Percentiles rank a stretch among this genome's conserved stretches.
phyloP scores from a whole-genome alignment of 371 early-diverging fungal species.

The Haplosporangium sp. region DNA sequence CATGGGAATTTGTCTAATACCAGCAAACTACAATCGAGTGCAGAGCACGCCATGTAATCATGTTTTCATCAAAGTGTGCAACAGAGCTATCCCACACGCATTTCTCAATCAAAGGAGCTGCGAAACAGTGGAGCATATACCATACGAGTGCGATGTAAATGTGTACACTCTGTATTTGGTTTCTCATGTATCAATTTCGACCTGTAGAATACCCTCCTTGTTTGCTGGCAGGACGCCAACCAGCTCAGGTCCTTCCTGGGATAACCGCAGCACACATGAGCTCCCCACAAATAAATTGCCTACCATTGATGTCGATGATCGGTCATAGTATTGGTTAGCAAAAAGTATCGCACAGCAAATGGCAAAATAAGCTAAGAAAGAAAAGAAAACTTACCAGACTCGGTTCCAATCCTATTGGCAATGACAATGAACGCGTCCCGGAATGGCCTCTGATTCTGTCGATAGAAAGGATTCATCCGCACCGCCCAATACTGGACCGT shows the following conservation, averaged over 20 bases:
- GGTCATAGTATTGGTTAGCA: not conserved
- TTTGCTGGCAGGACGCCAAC: constrained; percentile 22
- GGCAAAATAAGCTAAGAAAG: not conserved
- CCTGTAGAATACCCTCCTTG: constrained; percentile 32
- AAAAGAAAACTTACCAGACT: constrained; percentile 59
- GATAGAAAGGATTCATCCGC: constrained; percentile 63
- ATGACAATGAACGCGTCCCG: constrained; percentile 59
- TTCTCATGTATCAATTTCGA: constrained; percentile 11
- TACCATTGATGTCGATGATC: constrained; percentile 1
- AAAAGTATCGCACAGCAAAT: not conserved
- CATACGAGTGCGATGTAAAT: not conserved
- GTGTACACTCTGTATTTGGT: not conserved
- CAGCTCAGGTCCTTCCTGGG: constrained; percentile 26
- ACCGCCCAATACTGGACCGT: constrained; percentile 72
- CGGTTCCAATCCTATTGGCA: constrained; percentile 75
- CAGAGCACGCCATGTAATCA: too few relatives aligned
- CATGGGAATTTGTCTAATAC: too few relatives aligned
- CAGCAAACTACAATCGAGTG: too few relatives aligned
- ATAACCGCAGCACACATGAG: constrained; percentile 37
- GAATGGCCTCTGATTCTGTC: not conserved
- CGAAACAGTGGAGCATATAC: not conserved
- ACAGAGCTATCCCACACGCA: too few relatives aligned
- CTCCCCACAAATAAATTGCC: constrained; percentile 45
- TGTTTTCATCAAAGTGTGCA: too few relatives aligned
- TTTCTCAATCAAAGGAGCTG: not conserved